phyloP scores from a whole-genome alignment of 73 alveolate genomes.

The Urostyla sp. region DNA sequence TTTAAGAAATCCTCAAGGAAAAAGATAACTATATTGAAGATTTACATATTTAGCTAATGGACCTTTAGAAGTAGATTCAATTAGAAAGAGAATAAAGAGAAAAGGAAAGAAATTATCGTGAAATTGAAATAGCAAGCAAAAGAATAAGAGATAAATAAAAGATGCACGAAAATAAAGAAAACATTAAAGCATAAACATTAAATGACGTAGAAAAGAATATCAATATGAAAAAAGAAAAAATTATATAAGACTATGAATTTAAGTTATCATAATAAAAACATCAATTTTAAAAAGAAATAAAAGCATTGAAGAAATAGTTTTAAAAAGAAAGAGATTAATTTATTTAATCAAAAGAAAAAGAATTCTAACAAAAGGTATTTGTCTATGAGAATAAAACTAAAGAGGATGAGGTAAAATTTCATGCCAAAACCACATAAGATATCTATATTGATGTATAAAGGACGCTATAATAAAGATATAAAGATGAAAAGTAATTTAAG shows the following conservation, averaged over 20 bases:
- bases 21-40: constrained; percentile 21
- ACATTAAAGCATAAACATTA: neutral
- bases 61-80: neutral
- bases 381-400: neutral
- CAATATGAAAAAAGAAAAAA: neutral
- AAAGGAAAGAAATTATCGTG: neutral
- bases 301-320: neutral
- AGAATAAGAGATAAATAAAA: constrained; percentile 4
- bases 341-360: neutral
- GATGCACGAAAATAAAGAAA: constrained; percentile 12
- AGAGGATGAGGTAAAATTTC: constrained; percentile 29
- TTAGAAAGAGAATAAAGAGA: neutral
- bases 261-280: neutral
- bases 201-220: constrained; percentile 27
- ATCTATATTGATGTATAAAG: constrained; percentile 39
- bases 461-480: neutral
- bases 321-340: neutral
- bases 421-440: constrained; percentile 22
- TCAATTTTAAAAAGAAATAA: neutral
- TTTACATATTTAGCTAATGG: neutral
- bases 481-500: constrained; percentile 32
- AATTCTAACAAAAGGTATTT: neutral
- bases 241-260: constrained; percentile 18
- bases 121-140: constrained; percentile 7
- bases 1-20: constrained; percentile 1